Evolutionary conservation across 768 basidiomycete species (phyloP).

Genomic region (Leucocoprinus sp.): DNA sequence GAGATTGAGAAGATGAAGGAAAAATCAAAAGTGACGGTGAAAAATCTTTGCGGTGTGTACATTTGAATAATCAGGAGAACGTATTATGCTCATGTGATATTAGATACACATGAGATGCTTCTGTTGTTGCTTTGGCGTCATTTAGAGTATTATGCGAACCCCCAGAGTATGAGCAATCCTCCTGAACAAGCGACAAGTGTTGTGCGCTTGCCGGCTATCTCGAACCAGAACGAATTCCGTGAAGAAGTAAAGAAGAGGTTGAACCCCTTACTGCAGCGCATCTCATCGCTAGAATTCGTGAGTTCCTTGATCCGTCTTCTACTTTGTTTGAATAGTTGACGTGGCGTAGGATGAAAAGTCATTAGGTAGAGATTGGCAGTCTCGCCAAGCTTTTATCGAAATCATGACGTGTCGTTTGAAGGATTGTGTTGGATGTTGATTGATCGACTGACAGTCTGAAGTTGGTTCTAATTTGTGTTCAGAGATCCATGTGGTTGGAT

Average conservation of each 20-base stretch:
- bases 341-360: slow-evolving; percentile 32
- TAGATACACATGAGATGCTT: slow-evolving; percentile 73
- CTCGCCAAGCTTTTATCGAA: slow-evolving; percentile 64
- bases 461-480: not conserved
- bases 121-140: slow-evolving; percentile 80
- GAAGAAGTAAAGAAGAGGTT: slow-evolving; percentile 49
- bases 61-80: no score
- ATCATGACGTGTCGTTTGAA: slow-evolving; percentile 67
- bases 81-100: no score
- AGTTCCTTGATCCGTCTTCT: slow-evolving; percentile 5
- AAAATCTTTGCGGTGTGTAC: slow-evolving; percentile 47
- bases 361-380: slow-evolving; percentile 46
- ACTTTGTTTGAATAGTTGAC: not conserved
- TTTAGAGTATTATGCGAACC: slow-evolving; percentile 52
- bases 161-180: slow-evolving; percentile 22
- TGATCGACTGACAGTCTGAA: not conserved
- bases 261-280: slow-evolving; percentile 42
- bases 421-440: slow-evolving; percentile 46
- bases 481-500: not conserved
- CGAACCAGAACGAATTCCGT: slow-evolving; percentile 52
- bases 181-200: slow-evolving; percentile 35
- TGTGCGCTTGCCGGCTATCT: slow-evolving; percentile 48
- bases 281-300: slow-evolving; percentile 40
- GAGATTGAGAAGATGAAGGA: slow-evolving; percentile 44
- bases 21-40: slow-evolving; percentile 35